Percentiles rank a stretch among this genome's conserved stretches.
phyloP scores from a whole-genome alignment of 805 yeast genomes.

The Barnettozyma californica region DNA sequence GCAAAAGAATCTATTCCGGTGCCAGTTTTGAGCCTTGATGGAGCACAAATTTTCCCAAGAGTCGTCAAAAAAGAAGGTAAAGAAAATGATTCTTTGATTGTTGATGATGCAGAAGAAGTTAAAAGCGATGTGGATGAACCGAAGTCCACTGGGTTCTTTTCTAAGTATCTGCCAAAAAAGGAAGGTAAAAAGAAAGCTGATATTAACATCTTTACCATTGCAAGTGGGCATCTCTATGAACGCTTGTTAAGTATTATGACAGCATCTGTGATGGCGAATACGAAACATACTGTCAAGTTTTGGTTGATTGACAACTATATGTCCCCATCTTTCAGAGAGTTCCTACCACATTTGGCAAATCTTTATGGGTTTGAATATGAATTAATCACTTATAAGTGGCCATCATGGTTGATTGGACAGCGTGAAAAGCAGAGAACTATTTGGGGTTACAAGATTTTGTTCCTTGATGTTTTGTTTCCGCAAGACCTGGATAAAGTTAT shows the following conservation, averaged over 20 bases:
- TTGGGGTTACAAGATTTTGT: conserved; percentile 86
- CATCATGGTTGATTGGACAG: conserved; percentile 79
- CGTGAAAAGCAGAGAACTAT: conserved; percentile 71
- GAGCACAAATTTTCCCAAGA: conserved; percentile 40
- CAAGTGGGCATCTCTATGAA: conserved; percentile 79
- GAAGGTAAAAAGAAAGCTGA: conserved; percentile 40
- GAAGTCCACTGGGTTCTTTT: conserved; percentile 13
- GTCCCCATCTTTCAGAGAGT: conserved; percentile 60
- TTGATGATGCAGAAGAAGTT: conserved; percentile 11
- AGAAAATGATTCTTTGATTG: conserved; percentile 23
- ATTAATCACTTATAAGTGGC: conserved; percentile 87
- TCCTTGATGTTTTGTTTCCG: conserved; percentile 85
- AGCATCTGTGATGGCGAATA: conserved; percentile 63
- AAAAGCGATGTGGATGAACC: conserved; percentile 5
- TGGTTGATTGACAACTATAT: conserved; percentile 84
- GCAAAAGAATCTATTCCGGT: conserved; percentile 24
- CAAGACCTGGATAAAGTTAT: conserved; percentile 66
- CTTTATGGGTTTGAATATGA: conserved; percentile 65
- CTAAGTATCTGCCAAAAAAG: conserved; percentile 11
- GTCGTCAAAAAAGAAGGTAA: conserved; percentile 38
- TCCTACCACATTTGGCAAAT: conserved; percentile 54
- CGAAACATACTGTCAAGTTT: conserved; percentile 64
- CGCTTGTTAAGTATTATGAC: conserved; percentile 74
- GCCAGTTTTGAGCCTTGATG: conserved; percentile 39
- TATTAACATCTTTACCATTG: conserved; percentile 75